Conservation (phyloP, 108 stramenopile genomes). For the Fragilariopsis cylindrus region DNA sequence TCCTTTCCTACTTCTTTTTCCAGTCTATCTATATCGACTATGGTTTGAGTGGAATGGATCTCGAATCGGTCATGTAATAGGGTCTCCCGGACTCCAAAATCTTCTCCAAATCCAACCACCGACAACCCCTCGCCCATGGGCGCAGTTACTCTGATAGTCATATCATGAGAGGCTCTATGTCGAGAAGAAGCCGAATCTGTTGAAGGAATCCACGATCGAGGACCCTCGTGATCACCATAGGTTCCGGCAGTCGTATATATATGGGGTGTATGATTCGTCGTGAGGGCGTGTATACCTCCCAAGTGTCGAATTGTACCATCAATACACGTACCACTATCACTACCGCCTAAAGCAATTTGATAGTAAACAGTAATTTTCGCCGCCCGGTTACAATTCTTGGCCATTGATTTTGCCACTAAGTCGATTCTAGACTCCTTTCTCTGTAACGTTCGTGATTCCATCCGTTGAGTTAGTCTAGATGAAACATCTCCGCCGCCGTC, state of each 20-base stretch:
- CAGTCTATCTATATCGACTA: constrained; percentile 15
- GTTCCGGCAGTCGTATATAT: constrained; percentile 77
- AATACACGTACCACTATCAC: background rate
- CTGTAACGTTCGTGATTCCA: constrained; percentile 26
- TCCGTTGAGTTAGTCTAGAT: constrained; percentile 29
- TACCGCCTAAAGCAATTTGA: constrained; percentile 31
- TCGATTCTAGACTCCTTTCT: constrained; percentile 40
- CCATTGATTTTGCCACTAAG: constrained; percentile 38
- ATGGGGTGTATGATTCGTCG: constrained; percentile 55
- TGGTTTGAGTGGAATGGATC: constrained; percentile 6
- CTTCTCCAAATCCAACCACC: constrained; percentile 70
- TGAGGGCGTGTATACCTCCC: constrained; percentile 50
- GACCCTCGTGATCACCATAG: constrained; percentile 81
- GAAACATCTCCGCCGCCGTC: background rate
- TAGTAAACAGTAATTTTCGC: constrained; percentile 44
- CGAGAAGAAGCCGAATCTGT: constrained; percentile 72
- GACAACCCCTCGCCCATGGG: constrained; percentile 56
- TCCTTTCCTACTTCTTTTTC: constrained; percentile 44
- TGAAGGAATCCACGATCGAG: constrained; percentile 80
- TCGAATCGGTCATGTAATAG: constrained; percentile 48
- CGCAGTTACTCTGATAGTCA: constrained; percentile 66
- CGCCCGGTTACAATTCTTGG: constrained; percentile 23
- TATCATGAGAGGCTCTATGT: constrained; percentile 72
- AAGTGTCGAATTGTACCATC: constrained; percentile 26
- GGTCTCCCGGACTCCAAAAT: constrained; percentile 60